A percentile compares a stretch with the other conserved stretches of the same genome.
phyloP scores from a whole-genome alignment of 2,329 filamentous ascomycete species.

The Neurospora crassa region DNA sequence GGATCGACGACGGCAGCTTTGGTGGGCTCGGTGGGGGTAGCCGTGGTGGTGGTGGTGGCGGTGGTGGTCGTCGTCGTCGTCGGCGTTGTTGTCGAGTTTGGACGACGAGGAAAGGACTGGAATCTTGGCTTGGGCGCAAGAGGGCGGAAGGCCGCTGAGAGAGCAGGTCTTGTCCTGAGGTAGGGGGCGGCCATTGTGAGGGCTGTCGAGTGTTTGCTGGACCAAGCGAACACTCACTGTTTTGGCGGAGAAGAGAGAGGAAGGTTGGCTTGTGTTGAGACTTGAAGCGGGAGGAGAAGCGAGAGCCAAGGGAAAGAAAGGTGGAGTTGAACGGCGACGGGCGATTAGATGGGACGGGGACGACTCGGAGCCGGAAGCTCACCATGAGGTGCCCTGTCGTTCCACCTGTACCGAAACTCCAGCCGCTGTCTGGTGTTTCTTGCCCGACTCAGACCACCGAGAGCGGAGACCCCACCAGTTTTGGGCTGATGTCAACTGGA shows the following conservation, averaged over 20 bases:
- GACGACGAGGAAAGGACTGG: constrained; percentile 9
- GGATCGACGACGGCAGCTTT: constrained; percentile 16
- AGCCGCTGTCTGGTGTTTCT: background rate
- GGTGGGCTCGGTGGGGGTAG: background rate
- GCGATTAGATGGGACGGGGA: background rate
- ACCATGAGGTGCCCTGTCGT: too few relatives aligned
- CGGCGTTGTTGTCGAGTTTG: constrained; percentile 16
- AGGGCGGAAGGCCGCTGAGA: constrained; percentile 17
- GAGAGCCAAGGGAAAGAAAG: background rate
- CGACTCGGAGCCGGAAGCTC: background rate
- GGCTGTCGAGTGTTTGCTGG: constrained; percentile 11
- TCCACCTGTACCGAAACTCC: background rate
- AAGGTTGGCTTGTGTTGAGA: background rate
- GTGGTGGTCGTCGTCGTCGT: constrained; percentile 13
- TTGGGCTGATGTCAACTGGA: background rate
- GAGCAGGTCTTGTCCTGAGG: constrained; percentile 18
- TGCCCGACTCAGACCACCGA: background rate
- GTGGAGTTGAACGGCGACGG: background rate
- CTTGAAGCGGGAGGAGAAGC: background rate
- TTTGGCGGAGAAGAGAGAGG: constrained; percentile 6
- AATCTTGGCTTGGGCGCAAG: constrained; percentile 6
- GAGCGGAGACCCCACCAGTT: background rate
- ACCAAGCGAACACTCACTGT: constrained; percentile 26
- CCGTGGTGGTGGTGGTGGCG: constrained; percentile 11
- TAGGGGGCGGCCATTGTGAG: constrained; percentile 24